These are phyloP conservation scores for Rauvolfia tetraphylla DNA, from an alignment of 257 asterid genomes.

Conservation along the genomic window DNA sequence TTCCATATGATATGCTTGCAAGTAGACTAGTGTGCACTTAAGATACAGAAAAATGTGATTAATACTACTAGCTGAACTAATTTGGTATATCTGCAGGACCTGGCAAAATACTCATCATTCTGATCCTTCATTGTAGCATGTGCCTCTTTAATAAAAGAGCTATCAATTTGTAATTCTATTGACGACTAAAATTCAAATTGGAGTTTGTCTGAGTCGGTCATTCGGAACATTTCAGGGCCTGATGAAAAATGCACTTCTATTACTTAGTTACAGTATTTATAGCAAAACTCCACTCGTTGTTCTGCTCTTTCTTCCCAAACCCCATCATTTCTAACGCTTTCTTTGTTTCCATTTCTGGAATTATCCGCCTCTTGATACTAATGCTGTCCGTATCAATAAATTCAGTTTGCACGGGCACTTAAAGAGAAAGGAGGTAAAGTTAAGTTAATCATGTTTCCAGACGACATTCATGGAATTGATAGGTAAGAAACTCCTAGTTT, in stretches of 20 bases:
- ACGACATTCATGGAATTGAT: slow-evolving; percentile 68
- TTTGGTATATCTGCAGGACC: neutral
- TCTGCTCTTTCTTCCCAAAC: neutral
- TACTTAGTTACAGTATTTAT: neutral
- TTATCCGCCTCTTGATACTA: neutral
- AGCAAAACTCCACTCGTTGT: neutral
- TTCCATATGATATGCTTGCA: neutral
- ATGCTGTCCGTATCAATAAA: neutral
- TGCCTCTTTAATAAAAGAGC: neutral
- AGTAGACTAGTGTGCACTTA: neutral
- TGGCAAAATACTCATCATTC: neutral
- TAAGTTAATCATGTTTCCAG: slow-evolving; percentile 78
- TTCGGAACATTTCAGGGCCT: neutral
- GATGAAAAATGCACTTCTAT: neutral
- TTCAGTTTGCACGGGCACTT: slow-evolving; percentile 76
- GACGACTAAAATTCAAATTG: neutral
- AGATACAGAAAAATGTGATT: neutral
- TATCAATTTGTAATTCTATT: no score
- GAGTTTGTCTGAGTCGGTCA: neutral
- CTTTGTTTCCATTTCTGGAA: neutral
- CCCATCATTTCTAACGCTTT: neutral
- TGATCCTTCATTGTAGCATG: neutral
- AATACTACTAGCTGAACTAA: neutral
- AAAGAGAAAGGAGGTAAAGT: slow-evolving; percentile 74
- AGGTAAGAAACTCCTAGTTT: slow-evolving; percentile 35